phyloP scores from a whole-genome alignment of 2,329 filamentous ascomycete genomes.

The Coniochaeta ligniaria region DNA sequence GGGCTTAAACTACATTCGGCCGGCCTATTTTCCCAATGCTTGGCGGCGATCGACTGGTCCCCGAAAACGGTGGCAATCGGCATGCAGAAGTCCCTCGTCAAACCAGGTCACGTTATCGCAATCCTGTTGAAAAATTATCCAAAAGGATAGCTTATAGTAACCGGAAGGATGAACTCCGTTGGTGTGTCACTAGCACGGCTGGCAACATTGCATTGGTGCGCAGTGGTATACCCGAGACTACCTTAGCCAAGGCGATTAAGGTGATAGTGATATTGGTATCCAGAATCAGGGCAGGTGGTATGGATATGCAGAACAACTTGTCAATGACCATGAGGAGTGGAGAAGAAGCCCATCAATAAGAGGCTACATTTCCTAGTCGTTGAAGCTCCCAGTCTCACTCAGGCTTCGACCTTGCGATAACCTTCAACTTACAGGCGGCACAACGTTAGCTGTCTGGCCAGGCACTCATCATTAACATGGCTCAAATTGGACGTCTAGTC shows the following conservation, averaged over 20 bases:
- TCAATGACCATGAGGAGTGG: neutral
- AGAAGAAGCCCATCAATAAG: neutral
- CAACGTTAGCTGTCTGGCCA: neutral
- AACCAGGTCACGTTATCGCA: too few relatives aligned
- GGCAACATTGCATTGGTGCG: neutral
- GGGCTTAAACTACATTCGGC: too few relatives aligned
- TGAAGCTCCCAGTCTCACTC: neutral
- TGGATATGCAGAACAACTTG: neutral
- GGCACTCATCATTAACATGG: neutral
- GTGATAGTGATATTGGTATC: neutral
- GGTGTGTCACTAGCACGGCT: neutral
- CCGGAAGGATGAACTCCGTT: neutral
- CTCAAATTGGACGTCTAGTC: neutral
- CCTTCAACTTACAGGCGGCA: neutral
- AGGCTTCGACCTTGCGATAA: too few relatives aligned
- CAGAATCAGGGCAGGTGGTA: too few relatives aligned
- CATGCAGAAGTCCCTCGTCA: too few relatives aligned
- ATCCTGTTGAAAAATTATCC: too few relatives aligned
- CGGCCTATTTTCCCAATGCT: too few relatives aligned
- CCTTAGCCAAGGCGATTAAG: neutral
- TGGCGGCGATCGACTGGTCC: too few relatives aligned
- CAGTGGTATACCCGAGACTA: neutral
- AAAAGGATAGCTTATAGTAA: too few relatives aligned
- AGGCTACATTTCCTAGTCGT: neutral
- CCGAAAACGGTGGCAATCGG: too few relatives aligned